Conservation (phyloP, 139 green algal genomes). For the Coelastrella sp. region DNA sequence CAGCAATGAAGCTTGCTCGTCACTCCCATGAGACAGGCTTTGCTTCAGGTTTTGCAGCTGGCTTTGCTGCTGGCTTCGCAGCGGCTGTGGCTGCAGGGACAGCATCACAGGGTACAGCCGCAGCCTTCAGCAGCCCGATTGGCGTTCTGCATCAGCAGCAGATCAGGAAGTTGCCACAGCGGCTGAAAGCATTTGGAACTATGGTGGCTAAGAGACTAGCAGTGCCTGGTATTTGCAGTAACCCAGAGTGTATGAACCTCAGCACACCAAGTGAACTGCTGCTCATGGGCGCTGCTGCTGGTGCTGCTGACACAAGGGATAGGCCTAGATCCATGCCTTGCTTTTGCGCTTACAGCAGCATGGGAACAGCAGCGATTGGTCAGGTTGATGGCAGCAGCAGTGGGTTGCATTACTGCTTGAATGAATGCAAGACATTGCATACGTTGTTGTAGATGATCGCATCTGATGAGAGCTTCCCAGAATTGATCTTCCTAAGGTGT, state of each 20-base stretch:
- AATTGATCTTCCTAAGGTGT: too few relatives aligned
- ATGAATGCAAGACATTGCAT: too few relatives aligned
- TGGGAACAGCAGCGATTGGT: neutral
- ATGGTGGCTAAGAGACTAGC: neutral
- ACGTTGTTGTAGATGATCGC: too few relatives aligned
- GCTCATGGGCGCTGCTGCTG: neutral
- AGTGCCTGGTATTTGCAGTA: neutral
- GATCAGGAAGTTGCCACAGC: neutral
- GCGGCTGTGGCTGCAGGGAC: neutral
- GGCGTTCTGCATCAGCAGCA: neutral
- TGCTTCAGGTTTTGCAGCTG: slow-evolving; percentile 15
- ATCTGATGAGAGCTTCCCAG: too few relatives aligned
- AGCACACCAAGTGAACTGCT: neutral
- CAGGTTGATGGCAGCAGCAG: neutral
- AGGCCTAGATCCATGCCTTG: too few relatives aligned
- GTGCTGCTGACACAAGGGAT: neutral
- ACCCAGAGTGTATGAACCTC: slow-evolving; percentile 8
- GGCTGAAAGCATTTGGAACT: neutral
- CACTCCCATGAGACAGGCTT: slow-evolving; percentile 17
- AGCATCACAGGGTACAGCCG: neutral
- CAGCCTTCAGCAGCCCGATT: neutral
- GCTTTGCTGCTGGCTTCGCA: slow-evolving; percentile 6
- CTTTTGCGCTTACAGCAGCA: neutral
- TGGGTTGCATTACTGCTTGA: too few relatives aligned
- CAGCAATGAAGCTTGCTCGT: slow-evolving; percentile 14